Percentiles rank a stretch among this genome's conserved stretches.
Evolutionary conservation across 2,329 filamentous ascomycete genomes (phyloP).

Genomic region (Paramyrothecium roridum): DNA sequence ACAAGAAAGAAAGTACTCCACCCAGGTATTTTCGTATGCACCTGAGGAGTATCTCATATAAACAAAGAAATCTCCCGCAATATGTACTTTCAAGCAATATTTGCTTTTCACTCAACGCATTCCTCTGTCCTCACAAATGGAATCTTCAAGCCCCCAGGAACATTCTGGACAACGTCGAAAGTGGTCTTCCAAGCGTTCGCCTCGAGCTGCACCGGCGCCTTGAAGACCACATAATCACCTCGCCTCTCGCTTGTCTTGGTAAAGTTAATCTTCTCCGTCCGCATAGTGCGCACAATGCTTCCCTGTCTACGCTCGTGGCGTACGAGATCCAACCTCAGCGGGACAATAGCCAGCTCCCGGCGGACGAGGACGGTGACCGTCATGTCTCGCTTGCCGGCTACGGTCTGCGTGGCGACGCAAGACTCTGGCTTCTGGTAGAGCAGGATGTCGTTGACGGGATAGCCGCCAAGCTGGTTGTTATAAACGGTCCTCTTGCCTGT

Average conservation of each 20-base stretch:
- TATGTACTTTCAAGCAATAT: too few species aligned
- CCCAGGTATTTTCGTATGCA: too few species aligned
- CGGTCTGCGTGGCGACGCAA: slow-evolving; percentile 11
- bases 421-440: slow-evolving; percentile 21
- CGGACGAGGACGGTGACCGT: slow-evolving; percentile 4
- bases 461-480: slow-evolving; percentile 22
- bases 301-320: slow-evolving; percentile 4
- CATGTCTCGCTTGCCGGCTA: slow-evolving; percentile 3
- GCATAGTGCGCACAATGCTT: slow-evolving; percentile 1
- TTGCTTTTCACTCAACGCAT: neutral
- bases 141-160: slow-evolving; percentile 2
- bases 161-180: slow-evolving; percentile 9
- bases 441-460: slow-evolving; percentile 21
- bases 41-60: too few species aligned
- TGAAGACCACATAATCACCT: slow-evolving; percentile 4
- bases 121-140: slow-evolving; percentile 9
- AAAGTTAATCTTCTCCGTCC: slow-evolving; percentile 3
- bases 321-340: slow-evolving; percentile 7
- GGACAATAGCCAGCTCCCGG: neutral
- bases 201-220: slow-evolving; percentile 3
- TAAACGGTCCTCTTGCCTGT: slow-evolving; percentile 16
- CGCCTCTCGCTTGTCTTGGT: slow-evolving; percentile 3
- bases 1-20: too few species aligned
- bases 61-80: too few species aligned
- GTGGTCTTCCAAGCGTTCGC: slow-evolving; percentile 9